Evolutionary conservation across 257 asterid species (phyloP).

Genomic region (Jaltomata sinuosa): DNA sequence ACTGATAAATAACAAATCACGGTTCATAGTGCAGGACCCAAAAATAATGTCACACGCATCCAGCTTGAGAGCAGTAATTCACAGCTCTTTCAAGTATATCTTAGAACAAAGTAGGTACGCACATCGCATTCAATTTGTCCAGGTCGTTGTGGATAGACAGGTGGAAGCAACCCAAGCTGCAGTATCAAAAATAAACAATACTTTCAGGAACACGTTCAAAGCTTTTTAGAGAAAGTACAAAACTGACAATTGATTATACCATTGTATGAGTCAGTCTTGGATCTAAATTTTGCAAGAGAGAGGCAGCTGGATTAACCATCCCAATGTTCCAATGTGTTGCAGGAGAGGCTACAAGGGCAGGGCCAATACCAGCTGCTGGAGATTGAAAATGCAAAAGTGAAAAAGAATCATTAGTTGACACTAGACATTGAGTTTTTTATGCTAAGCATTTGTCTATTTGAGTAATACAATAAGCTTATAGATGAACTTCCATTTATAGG

Average conservation of each 20-base stretch:
- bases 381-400: not conserved
- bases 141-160: slow-evolving; percentile 83
- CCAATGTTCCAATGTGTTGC: slow-evolving; percentile 59
- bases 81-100: not conserved
- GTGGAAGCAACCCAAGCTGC: slow-evolving; percentile 66
- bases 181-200: slow-evolving; percentile 22
- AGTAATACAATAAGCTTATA: not conserved
- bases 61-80: not conserved
- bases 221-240: not conserved
- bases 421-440: not conserved
- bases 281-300: slow-evolving; percentile 63
- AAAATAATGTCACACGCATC: not conserved
- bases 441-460: not conserved
- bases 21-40: not conserved
- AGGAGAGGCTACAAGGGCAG: slow-evolving; percentile 59
- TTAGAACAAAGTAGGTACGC: slow-evolving; percentile 22
- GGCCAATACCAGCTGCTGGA: slow-evolving; percentile 47
- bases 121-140: slow-evolving; percentile 93
- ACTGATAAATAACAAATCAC: not conserved
- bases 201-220: slow-evolving; percentile 3
- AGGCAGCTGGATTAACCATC: slow-evolving; percentile 51
- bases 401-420: not conserved
- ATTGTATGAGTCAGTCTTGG: slow-evolving; percentile 59
- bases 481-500: not conserved
- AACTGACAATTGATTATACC: slow-evolving; percentile 29